Percentiles rank a stretch among this genome's conserved stretches.
Conservation (phyloP, 1,284 basidiomycete genomes). For the Cystobasidiaceae sp. region DNA sequence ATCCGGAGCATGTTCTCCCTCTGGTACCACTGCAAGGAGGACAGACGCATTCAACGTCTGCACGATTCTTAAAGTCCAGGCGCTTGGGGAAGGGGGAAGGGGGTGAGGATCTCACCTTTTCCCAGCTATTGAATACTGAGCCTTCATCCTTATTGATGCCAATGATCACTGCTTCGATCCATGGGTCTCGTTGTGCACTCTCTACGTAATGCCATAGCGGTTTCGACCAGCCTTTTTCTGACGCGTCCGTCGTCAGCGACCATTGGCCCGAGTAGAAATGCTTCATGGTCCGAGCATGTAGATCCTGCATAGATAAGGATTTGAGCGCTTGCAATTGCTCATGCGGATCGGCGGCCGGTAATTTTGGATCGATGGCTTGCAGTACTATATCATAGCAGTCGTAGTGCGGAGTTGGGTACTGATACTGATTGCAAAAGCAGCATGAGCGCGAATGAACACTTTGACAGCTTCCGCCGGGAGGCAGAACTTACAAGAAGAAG, state of each 20-base stretch:
- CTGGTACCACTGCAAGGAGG: not conserved
- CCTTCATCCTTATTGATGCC: slow-evolving; percentile 2
- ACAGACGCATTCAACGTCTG: too few relatives aligned
- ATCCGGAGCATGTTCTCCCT: not conserved
- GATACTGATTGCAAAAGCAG: too few relatives aligned
- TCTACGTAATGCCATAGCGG: not conserved
- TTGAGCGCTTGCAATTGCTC: not conserved
- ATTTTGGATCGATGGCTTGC: not conserved
- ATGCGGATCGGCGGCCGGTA: not conserved
- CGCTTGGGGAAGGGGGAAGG: too few relatives aligned
- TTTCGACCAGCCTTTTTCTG: not conserved
- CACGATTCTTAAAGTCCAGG: not conserved
- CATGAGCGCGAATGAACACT: too few relatives aligned
- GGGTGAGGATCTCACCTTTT: not conserved
- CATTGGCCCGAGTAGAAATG: not conserved
- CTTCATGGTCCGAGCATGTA: not conserved
- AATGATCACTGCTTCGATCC: slow-evolving; percentile 1
- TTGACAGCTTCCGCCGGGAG: too few relatives aligned
- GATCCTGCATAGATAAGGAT: not conserved
- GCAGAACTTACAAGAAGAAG: not conserved
- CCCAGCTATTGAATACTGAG: not conserved
- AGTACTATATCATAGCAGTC: not conserved
- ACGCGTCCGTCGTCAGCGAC: not conserved
- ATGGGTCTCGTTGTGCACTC: not conserved
- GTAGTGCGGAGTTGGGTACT: not conserved